These are phyloP conservation scores for Daucus carota DNA, from an alignment of 129 eudicot genomes.

Conservation along the genomic window DH1_v3.0 NC_030388.2:1602501-1603000, in stretches of 20 bases:
- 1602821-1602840: conserved; percentile 30
- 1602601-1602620: conserved; percentile 35
- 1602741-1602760: conserved; percentile 5
- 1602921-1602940: conserved; percentile 11
- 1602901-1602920: conserved; percentile 13
- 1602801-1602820: conserved; percentile 18
- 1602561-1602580: conserved; percentile 41
- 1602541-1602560: conserved; percentile 29
- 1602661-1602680: conserved; percentile 28
- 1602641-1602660: conserved; percentile 17
- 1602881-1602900: conserved; percentile 14
- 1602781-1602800: conserved; percentile 4
- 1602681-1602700: conserved; percentile 28
- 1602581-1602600: conserved; percentile 24
- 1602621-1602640: conserved; percentile 24
- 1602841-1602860: conserved; percentile 17
- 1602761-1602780: conserved; percentile 7
- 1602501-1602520: conserved; percentile 64
- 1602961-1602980: conserved; percentile 29
- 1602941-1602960: conserved; percentile 24
- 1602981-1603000: conserved; percentile 32
- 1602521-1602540: conserved; percentile 37
- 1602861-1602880: conserved; percentile 28
- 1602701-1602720: conserved; percentile 20
- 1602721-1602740: conserved; percentile 14